phyloP scores from a whole-genome alignment of 768 basidiomycete genomes.

The Mycena galopus region DNA sequence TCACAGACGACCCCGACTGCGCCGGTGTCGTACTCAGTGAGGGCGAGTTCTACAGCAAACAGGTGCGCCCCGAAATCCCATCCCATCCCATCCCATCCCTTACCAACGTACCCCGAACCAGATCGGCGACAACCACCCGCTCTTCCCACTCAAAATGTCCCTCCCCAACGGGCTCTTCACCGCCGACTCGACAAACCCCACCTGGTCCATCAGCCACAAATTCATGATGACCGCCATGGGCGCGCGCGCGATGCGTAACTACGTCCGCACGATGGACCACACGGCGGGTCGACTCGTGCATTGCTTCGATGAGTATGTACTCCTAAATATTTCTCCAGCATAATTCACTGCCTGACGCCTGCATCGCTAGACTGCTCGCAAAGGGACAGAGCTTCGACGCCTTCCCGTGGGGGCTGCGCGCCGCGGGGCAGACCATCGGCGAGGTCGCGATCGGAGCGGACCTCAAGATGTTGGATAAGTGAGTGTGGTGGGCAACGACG shows the following conservation, averaged over 20 bases:
- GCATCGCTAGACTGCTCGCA: slow-evolving; percentile 1
- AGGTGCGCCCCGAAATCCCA: neutral
- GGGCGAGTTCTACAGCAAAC: slow-evolving; percentile 30
- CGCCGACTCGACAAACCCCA: slow-evolving; percentile 27
- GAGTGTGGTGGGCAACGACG: no score
- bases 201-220: slow-evolving; percentile 31
- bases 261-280: slow-evolving; percentile 32
- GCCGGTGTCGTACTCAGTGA: slow-evolving; percentile 27
- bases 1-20: slow-evolving; percentile 35
- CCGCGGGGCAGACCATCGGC: slow-evolving; percentile 29
- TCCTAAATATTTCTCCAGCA: neutral
- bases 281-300: slow-evolving; percentile 23
- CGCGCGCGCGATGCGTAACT: slow-evolving; percentile 31
- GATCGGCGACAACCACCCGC: slow-evolving; percentile 30
- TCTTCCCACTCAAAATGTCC: slow-evolving; percentile 25
- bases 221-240: slow-evolving; percentile 39
- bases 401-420: slow-evolving; percentile 29
- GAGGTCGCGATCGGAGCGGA: slow-evolving; percentile 29
- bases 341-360: neutral
- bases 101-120: neutral
- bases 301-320: slow-evolving; percentile 21
- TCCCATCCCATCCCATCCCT: neutral
- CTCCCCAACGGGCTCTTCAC: slow-evolving; percentile 34
- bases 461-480: slow-evolving; percentile 30
- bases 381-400: slow-evolving; percentile 21